phyloP scores from a whole-genome alignment of 2,329 filamentous ascomycete genomes.

The Alternaria metachromatica region DNA sequence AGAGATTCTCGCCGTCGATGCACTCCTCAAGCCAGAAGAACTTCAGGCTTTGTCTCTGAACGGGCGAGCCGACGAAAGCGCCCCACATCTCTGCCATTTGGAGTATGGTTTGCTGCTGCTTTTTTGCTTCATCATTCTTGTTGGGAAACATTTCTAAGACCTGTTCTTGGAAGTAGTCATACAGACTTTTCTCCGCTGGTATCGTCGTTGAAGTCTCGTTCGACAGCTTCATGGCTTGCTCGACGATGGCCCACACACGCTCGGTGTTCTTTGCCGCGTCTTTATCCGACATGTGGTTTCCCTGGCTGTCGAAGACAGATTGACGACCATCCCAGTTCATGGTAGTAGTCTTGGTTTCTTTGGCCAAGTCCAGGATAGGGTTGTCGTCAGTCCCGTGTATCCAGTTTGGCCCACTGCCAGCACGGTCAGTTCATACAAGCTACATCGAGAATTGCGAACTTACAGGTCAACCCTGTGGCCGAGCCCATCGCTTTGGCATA shows the following conservation, averaged over 20 bases:
- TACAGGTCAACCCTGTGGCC: conserved; percentile 65
- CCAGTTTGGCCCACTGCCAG: conserved; percentile 74
- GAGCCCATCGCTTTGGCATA: conserved; percentile 57
- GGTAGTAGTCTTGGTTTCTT: conserved; percentile 63
- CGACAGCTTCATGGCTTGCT: conserved; percentile 71
- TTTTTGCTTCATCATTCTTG: conserved; percentile 48
- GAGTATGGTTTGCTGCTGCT: conserved; percentile 58
- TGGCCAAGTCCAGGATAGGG: conserved; percentile 71
- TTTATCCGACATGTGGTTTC: conserved; percentile 56
- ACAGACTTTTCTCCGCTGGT: conserved; percentile 59
- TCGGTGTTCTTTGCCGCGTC: conserved; percentile 52
- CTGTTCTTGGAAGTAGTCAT: conserved; percentile 63
- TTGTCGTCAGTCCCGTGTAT: conserved; percentile 77
- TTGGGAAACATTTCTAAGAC: conserved; percentile 52
- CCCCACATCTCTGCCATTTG: conserved; percentile 72
- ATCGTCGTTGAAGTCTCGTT: conserved; percentile 64
- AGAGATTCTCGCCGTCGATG: conserved; percentile 72
- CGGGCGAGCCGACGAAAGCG: conserved; percentile 70
- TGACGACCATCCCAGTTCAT: conserved; percentile 63
- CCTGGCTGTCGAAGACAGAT: conserved; percentile 64
- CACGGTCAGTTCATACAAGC: background rate
- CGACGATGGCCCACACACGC: conserved; percentile 72
- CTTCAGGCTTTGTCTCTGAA: conserved; percentile 71
- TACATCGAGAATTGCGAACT: conserved; percentile 29
- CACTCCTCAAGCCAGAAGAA: conserved; percentile 82